Evolutionary conservation across 352 stramenopile genomes (phyloP), one percentile per base, ranked within the genome.

Genomic region (Globisporangium heterothallicum): DNA sequence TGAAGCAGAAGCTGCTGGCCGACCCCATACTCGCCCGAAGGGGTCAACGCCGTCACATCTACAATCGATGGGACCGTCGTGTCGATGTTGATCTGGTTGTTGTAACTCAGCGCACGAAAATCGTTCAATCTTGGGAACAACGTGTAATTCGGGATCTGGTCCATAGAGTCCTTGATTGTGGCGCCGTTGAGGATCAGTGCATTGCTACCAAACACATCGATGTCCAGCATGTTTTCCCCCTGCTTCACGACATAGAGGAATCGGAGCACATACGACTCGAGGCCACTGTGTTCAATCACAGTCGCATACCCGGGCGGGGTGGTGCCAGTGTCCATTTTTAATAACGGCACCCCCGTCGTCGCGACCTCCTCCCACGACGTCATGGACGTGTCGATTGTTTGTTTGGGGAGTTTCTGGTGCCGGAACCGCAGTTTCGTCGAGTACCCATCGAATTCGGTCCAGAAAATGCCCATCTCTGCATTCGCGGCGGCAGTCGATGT

Each of bases 391-490:
- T 34, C 26, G 1, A 43, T 16, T 1, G 63, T 49, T 6, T 50
- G 53, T n/a, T 71, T 60, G 1, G 65, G 47, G 13, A 69, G 43
- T 2, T 48, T 52, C 6, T 62, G 54, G 41, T 88, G 78, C 0
- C 74, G 67, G 42, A 88, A 69, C 16, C 77, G 75, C 14, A 88
- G 40, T 34, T 92, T 89, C 7, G 76, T 70, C 2, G 75, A 70
- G 22, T 82, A 70, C 0, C 78, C 80, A 36, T 92, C 78, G 34
- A 79, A 89, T 34, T 92, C 80, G 0, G 75, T 89, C 80, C 80
- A 92, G 6, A 85, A 32, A 7, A 88, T 12, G 4, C 74, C 80
- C 1, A 72, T 55, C 5, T 53, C 49, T 38, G 53, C 13, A 2
- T 34, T 49, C 3, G 46, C 38, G 0, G 38, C n/a, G 3, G 18